Conservation (phyloP, 768 basidiomycete genomes). For the Pulveroboletus sp. region DNA sequence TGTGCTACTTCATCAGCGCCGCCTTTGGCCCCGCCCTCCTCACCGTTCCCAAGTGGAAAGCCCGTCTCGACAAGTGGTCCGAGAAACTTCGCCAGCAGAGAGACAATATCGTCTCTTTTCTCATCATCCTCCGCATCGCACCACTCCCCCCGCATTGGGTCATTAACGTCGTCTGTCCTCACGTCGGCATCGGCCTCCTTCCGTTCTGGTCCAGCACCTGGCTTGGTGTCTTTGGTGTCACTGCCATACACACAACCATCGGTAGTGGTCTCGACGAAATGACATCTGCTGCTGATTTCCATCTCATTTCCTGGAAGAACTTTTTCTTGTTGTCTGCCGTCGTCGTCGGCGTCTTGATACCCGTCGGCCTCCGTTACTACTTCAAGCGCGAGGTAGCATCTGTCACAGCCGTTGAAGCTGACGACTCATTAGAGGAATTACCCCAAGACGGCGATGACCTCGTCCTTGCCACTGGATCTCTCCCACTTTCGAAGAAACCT, state of each 20-base stretch:
- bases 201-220: constrained; percentile 91
- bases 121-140: constrained; percentile 91
- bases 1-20: constrained; percentile 90
- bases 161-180: constrained; percentile 87
- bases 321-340: constrained; percentile 81
- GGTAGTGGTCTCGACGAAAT: constrained; percentile 91
- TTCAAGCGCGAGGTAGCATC: constrained; percentile 60
- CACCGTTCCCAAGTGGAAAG: constrained; percentile 80
- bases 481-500: constrained; percentile 38
- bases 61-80: constrained; percentile 76
- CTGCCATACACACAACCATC: constrained; percentile 93
- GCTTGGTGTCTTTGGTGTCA: constrained; percentile 85
- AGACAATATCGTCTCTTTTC: constrained; percentile 84
- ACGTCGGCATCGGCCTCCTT: constrained; percentile 79
- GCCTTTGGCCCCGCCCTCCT: constrained; percentile 91
- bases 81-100: constrained; percentile 72
- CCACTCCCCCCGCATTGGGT: constrained; percentile 97
- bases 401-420: constrained; percentile 34
- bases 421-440: constrained; percentile 32
- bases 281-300: constrained; percentile 91
- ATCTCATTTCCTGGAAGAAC: constrained; percentile 89
- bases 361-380: constrained; percentile 82
- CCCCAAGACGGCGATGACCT: constrained; percentile 37
- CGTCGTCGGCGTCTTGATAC: constrained; percentile 88
- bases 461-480: constrained; percentile 56